A percentile compares a stretch with the other conserved stretches of the same genome.
phyloP scores from a whole-genome alignment of 495 filamentous ascomycete genomes.

The Penicillium tannophilum region DNA sequence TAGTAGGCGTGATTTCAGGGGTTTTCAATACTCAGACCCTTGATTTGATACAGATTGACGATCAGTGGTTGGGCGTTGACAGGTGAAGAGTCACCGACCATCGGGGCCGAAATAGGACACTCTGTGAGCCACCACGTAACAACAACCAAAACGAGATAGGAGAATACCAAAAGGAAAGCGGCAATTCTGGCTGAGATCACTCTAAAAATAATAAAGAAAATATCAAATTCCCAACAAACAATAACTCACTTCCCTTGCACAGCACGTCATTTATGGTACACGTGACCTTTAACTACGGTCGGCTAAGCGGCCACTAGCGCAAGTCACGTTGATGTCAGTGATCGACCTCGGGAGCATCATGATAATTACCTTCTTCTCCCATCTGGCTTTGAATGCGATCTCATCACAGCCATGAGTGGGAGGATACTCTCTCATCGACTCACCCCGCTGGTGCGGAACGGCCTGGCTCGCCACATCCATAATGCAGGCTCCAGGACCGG shows the following conservation, averaged over 20 bases:
- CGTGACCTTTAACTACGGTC: conserved; percentile 41
- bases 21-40: not conserved
- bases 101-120: conserved; percentile 8
- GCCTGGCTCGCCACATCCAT: conserved; percentile 66
- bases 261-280: conserved; percentile 40
- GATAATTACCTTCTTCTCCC: conserved; percentile 11
- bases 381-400: conserved; percentile 41
- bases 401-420: conserved; percentile 68
- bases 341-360: conserved; percentile 28
- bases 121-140: not conserved
- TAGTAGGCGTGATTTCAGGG: not conserved
- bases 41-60: conserved; percentile 8
- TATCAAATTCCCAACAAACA: conserved; percentile 9
- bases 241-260: conserved; percentile 31
- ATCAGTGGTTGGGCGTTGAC: conserved; percentile 19
- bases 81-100: conserved; percentile 29
- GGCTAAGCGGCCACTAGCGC: conserved; percentile 39
- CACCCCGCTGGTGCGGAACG: conserved; percentile 63
- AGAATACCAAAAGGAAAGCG: not conserved
- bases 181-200: not conserved
- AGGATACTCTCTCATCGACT: conserved; percentile 76
- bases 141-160: not conserved
- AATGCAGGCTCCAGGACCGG: conserved; percentile 62
- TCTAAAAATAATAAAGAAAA: conserved; percentile 1
- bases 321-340: conserved; percentile 44